Conservation (phyloP, 73 alveolate species). For the Paraurostyla sp. region DNA sequence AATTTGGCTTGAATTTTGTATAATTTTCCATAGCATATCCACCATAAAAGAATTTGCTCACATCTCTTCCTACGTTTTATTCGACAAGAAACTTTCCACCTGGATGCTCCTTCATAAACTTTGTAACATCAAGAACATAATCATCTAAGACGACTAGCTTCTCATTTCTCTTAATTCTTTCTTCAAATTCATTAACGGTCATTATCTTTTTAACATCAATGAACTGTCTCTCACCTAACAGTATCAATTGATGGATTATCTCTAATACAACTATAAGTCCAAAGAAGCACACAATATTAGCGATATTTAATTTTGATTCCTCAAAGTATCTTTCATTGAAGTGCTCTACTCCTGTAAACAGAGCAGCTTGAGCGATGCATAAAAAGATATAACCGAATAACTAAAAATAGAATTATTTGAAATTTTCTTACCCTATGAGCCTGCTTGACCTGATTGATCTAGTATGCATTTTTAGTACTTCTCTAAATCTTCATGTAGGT, state of each 20-base stretch:
- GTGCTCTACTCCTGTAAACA: no score
- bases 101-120: constrained; percentile 69
- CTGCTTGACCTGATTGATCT: not conserved
- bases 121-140: constrained; percentile 49
- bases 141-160: constrained; percentile 58
- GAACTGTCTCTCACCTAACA: not conserved
- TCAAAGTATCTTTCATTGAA: no score
- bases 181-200: constrained; percentile 40
- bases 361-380: no score
- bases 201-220: not conserved
- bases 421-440: constrained; percentile 19
- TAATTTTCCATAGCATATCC: constrained; percentile 72
- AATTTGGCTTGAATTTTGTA: not conserved
- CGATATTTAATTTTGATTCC: no score
- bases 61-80: constrained; percentile 76
- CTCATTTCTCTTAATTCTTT: constrained; percentile 20
- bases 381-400: no score
- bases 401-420: no score
- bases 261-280: not conserved
- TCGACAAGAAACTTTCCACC: constrained; percentile 79
- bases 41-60: constrained; percentile 81
- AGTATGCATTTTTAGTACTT: not conserved
- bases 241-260: not conserved
- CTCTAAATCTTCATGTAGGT: not conserved
- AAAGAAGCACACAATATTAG: not conserved